Evolutionary conservation across 1,139 yeast species (phyloP).

Genomic region (Protomyces lactucae-debilis): DNA sequence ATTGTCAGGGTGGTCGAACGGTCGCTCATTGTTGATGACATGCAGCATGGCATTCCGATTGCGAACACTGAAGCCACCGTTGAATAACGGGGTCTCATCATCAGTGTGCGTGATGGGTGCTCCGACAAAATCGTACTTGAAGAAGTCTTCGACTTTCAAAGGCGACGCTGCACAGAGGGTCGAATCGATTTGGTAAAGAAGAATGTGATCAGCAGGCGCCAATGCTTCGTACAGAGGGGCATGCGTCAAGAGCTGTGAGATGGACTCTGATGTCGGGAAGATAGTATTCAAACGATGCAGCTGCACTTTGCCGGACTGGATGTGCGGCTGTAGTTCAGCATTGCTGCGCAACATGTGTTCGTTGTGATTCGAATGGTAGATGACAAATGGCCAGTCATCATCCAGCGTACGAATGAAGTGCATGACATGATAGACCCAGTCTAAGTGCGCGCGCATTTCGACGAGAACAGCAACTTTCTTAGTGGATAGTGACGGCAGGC

Average conservation of each 20-base stretch:
- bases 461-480: conserved; percentile 11
- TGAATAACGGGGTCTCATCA: neutral
- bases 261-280: neutral
- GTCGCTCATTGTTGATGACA: conserved; percentile 1
- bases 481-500: neutral
- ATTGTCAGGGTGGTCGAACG: conserved; percentile 1
- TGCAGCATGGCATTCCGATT: conserved; percentile 9
- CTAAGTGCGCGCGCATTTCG: conserved; percentile 5
- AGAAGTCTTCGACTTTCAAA: conserved; percentile 6
- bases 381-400: conserved; percentile 18
- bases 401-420: conserved; percentile 7
- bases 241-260: conserved; percentile 1
- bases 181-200: conserved; percentile 10
- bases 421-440: conserved; percentile 2
- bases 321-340: neutral
- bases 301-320: conserved; percentile 2
- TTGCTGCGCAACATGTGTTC: neutral
- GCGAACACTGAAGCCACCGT: conserved; percentile 14
- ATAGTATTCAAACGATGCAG: conserved; percentile 1
- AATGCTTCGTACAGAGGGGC: conserved; percentile 6
- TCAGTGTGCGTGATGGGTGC: conserved; percentile 6
- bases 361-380: conserved; percentile 13
- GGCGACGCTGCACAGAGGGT: conserved; percentile 11
- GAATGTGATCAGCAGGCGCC: conserved; percentile 17
- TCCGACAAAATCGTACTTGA: conserved; percentile 18